Percentiles rank a stretch among this genome's conserved stretches.
phyloP scores from a whole-genome alignment of 176 grass and related monocot genomes.

The Aegilops sharonensis region DNA sequence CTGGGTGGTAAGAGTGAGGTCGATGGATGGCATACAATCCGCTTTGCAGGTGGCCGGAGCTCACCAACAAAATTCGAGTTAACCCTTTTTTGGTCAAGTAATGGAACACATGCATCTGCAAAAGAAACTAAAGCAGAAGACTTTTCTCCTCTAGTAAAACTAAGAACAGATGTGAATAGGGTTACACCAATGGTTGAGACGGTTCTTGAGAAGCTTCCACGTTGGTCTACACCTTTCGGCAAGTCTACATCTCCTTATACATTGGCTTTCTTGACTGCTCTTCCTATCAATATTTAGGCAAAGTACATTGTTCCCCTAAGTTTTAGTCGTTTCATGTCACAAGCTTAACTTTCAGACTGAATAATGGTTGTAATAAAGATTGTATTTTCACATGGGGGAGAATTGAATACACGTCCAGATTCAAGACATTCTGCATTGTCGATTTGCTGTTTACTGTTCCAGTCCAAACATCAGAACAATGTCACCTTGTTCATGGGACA shows the following conservation, averaged over 20 bases:
- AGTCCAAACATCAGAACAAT: background rate
- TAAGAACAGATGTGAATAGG: conserved; percentile 74
- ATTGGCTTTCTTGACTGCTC: conserved; percentile 78
- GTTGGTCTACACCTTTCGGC: conserved; percentile 75
- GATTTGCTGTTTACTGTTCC: background rate
- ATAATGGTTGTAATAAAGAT: background rate
- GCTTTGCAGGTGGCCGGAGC: conserved; percentile 82
- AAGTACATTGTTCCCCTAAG: background rate
- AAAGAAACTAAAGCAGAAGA: conserved; percentile 13
- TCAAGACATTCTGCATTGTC: background rate
- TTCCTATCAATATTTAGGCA: conserved; percentile 70
- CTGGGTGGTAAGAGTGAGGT: conserved; percentile 56
- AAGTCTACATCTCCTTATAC: conserved; percentile 77
- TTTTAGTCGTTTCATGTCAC: background rate
- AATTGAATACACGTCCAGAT: conserved; percentile 5
- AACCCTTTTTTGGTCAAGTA: conserved; percentile 62
- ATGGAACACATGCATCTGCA: background rate
- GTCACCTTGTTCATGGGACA: background rate
- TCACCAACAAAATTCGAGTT: conserved; percentile 80
- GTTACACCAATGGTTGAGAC: conserved; percentile 56
- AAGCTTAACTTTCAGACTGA: background rate
- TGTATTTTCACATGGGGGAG: too few relatives aligned
- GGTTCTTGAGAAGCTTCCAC: conserved; percentile 75
- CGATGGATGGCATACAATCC: conserved; percentile 83
- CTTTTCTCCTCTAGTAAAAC: conserved; percentile 51